Evolutionary conservation across 331 rosid genomes (phyloP).

Genomic region (Malus hybrid): DNA sequence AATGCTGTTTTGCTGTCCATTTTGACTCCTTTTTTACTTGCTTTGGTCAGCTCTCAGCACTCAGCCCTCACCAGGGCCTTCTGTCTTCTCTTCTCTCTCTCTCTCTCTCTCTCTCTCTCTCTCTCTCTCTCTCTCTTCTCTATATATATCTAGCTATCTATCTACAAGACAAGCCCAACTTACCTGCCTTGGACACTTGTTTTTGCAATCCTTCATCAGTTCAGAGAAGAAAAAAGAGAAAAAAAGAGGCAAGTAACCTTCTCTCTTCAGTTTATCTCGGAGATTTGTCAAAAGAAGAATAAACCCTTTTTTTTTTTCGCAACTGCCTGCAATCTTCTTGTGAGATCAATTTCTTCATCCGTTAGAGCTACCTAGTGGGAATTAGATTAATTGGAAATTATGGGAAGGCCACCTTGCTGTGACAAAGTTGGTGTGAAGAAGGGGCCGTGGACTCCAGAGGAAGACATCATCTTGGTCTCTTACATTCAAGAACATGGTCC

Average conservation of each 20-base stretch:
- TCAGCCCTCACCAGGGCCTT: constrained; percentile 1
- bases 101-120: no score
- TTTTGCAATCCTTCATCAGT: background rate
- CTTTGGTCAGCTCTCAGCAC: constrained; percentile 8
- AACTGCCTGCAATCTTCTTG: background rate
- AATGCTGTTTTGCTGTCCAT: constrained; percentile 34
- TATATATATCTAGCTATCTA: background rate
- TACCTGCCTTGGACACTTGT: background rate
- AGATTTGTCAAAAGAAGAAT: background rate
- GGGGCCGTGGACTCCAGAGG: constrained; percentile 99
- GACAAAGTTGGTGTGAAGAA: constrained; percentile 73
- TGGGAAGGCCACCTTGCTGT: constrained; percentile 95
- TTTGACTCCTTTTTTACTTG: constrained; percentile 31
- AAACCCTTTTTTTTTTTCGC: background rate
- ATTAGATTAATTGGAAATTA: background rate
- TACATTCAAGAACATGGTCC: constrained; percentile 89
- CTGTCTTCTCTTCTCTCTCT: background rate
- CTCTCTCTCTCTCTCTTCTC: background rate
- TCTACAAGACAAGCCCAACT: background rate
- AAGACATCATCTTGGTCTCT: constrained; percentile 82
- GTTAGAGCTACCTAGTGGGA: background rate
- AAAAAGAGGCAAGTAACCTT: background rate
- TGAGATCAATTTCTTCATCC: background rate
- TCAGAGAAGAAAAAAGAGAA: background rate
- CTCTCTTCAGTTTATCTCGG: background rate